phyloP scores from a whole-genome alignment of 352 stramenopile genomes.

The Pythium rhizo-oryzae region DNA sequence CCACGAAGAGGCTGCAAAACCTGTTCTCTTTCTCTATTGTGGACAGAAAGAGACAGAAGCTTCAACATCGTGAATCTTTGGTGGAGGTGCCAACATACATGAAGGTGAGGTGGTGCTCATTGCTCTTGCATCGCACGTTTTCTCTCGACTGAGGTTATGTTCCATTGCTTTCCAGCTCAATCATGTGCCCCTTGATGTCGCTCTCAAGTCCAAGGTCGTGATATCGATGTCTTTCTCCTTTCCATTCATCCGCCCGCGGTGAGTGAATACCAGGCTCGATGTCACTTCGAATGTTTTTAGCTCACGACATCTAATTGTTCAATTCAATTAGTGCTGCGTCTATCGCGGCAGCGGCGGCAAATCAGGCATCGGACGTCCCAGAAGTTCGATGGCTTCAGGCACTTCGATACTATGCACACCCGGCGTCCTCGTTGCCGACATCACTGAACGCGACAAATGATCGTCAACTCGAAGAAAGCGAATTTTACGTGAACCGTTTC shows the following conservation, averaged over 20 bases:
- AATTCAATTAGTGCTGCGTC: slow-evolving; percentile 13
- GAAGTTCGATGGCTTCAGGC: slow-evolving; percentile 64
- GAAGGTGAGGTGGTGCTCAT: slow-evolving; percentile 26
- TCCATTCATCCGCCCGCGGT: slow-evolving; percentile 66
- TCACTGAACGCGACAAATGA: slow-evolving; percentile 56
- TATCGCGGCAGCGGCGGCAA: slow-evolving; percentile 33
- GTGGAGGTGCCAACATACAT: slow-evolving; percentile 39
- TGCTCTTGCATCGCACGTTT: background rate
- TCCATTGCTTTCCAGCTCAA: slow-evolving; percentile 32
- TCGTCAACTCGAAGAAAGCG: slow-evolving; percentile 41
- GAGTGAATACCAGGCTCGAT: background rate
- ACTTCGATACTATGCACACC: slow-evolving; percentile 71
- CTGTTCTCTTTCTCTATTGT: slow-evolving; percentile 35
- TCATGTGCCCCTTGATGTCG: slow-evolving; percentile 55
- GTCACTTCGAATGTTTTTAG: background rate
- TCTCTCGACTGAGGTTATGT: background rate
- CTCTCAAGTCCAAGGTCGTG: slow-evolving; percentile 58
- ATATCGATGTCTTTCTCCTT: slow-evolving; percentile 68
- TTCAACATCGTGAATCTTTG: slow-evolving; percentile 25
- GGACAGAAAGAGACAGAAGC: slow-evolving; percentile 40
- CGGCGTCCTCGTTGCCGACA: slow-evolving; percentile 49
- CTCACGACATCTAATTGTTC: background rate
- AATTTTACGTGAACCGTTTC: slow-evolving; percentile 62
- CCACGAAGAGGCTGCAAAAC: slow-evolving; percentile 31
- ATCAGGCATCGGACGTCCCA: slow-evolving; percentile 10